A percentile compares a stretch with the other conserved stretches of the same genome.
Evolutionary conservation across 345 rosid genomes (phyloP).

Genomic region (Melaleuca alternifolia): DNA sequence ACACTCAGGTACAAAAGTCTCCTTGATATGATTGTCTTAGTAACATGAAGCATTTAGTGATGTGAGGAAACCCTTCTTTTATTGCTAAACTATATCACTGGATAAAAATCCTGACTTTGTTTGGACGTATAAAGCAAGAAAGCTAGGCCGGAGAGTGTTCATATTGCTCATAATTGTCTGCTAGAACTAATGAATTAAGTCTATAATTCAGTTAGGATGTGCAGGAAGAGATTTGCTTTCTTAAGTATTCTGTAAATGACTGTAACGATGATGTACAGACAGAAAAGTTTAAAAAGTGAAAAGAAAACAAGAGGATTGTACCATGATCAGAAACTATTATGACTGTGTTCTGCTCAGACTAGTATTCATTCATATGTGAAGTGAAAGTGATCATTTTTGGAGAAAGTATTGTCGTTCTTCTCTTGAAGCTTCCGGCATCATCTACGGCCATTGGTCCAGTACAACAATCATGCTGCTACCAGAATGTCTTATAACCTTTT

Average conservation of each 20-base stretch:
- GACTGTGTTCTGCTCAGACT: not conserved
- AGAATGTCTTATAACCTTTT: not conserved
- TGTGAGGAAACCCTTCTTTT: not conserved
- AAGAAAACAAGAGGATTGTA: not conserved
- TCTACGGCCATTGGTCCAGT: not conserved
- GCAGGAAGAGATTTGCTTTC: not conserved
- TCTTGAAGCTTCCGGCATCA: not conserved
- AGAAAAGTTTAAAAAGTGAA: not conserved
- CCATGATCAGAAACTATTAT: not conserved
- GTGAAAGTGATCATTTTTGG: not conserved
- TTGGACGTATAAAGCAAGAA: not conserved
- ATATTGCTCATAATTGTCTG: not conserved
- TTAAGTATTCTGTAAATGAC: not conserved
- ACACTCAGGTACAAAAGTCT: slow-evolving; percentile 59
- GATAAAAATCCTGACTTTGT: not conserved
- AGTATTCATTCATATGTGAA: not conserved
- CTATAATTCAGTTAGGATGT: not conserved
- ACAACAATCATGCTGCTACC: not conserved
- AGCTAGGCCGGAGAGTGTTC: not conserved
- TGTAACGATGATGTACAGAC: not conserved
- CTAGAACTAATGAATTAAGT: not conserved
- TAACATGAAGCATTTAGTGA: not conserved
- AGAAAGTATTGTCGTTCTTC: not conserved
- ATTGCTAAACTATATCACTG: not conserved
- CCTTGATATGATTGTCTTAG: not conserved